Base-by-base conservation (phyloP, 768 basidiomycete species). In the Collybia nuda region DNA sequence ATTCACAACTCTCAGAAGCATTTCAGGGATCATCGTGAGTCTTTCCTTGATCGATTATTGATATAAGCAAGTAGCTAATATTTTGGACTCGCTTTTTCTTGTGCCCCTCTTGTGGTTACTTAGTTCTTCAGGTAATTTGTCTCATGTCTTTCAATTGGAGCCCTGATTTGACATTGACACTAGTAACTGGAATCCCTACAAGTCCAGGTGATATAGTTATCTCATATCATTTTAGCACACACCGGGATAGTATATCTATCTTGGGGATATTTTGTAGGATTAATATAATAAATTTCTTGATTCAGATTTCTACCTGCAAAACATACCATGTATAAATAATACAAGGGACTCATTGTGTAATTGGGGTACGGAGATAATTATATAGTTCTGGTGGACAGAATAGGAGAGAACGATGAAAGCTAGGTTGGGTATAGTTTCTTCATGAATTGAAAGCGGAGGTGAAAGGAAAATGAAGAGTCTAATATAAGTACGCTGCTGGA, bases 401-500 rank as follows among this genome's bases (percentile, higher is more conserved):
- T 32, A 40, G 24, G 52, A 54, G 44, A 17, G 47, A 52, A 44
- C 50, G 51, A 35, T 41, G 24, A n/a, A 57, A 50, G 37, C 50
- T 52, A 47, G 55, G 21, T 41, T 40, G 57, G 60, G 58, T 61
- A 59, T 60, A 62, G 57, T 55, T 60, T 4, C 3, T 4, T 26
- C 24, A 26, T 61, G 26, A 47, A 50, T 56, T 65, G 61, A 57
- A 64, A 61, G 61, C 42, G 55, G 59, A 65, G 63, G 65, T 70
- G 65, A 68, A 68, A 71, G 67, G 68, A 65, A 59, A 65, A 56
- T 54, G 61, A 67, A 59, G 64, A 63, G 55, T 67, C 81, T 77
- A 93, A 73, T 90, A 92, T 71, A 92, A 76, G 77, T 95, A 98
- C 50, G 91, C 84, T 37, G 92, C 89, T 7, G 94, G 94, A 44